A percentile compares a stretch with the other conserved stretches of the same genome.
Conservation (phyloP, 2,329 filamentous ascomycete genomes). For the Fusarium keratoplasticum region DNA sequence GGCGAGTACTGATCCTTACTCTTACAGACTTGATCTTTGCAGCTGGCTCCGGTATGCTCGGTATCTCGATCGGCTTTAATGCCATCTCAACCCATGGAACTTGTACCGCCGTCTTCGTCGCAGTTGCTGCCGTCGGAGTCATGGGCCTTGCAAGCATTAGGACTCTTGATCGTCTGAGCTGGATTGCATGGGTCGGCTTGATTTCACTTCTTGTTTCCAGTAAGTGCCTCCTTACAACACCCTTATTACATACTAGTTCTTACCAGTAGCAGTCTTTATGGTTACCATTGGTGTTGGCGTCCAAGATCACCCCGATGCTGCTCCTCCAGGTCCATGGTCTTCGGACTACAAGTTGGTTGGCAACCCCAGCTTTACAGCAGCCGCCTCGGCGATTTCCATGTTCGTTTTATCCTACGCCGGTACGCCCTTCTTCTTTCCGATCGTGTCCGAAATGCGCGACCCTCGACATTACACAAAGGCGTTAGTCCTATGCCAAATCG, state of each 20-base stretch:
- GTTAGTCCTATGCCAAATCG: slow-evolving; percentile 41
- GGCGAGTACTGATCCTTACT: too few relatives aligned
- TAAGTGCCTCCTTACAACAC: neutral
- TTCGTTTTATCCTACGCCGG: slow-evolving; percentile 54
- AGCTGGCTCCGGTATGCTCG: neutral
- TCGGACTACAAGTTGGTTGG: slow-evolving; percentile 46
- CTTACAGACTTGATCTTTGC: neutral
- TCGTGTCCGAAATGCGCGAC: slow-evolving; percentile 50
- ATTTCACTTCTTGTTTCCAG: slow-evolving; percentile 42
- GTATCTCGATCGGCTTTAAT: neutral
- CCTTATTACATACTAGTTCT: accelerated
- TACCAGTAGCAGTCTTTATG: slow-evolving; percentile 22
- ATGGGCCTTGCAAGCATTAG: slow-evolving; percentile 23
- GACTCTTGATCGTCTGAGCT: slow-evolving; percentile 46
- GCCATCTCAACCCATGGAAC: neutral
- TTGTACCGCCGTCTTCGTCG: neutral
- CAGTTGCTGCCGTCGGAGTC: neutral
- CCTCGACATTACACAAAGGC: slow-evolving; percentile 45
- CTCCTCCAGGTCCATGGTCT: slow-evolving; percentile 37
- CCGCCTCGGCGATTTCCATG: slow-evolving; percentile 45
- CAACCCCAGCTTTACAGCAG: slow-evolving; percentile 46
- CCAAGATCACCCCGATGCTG: slow-evolving; percentile 44
- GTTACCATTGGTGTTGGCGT: slow-evolving; percentile 48
- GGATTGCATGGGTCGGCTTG: slow-evolving; percentile 48
- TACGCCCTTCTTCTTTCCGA: slow-evolving; percentile 49